These are phyloP conservation scores for Epichloe uncinata DNA, from an alignment of 2,329 filamentous ascomycete genomes.

Conservation along the genomic window DNA sequence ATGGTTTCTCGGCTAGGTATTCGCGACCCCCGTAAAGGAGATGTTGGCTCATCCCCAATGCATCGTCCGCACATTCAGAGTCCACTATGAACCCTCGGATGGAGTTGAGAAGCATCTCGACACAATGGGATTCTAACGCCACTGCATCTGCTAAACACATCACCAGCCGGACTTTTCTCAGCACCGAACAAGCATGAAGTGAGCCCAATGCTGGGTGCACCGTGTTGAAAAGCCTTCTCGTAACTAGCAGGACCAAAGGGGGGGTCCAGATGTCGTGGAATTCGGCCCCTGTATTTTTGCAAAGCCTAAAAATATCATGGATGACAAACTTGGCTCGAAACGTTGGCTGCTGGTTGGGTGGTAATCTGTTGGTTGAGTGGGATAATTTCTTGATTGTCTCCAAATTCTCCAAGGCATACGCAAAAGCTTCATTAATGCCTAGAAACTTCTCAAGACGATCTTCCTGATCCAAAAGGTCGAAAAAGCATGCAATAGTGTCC, in stretches of 20 bases:
- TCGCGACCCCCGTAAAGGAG: constrained; percentile 58
- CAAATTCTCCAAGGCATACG: constrained; percentile 50
- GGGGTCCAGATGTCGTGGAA: constrained; percentile 61
- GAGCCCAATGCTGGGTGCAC: constrained; percentile 76
- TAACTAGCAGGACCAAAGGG: constrained; percentile 60
- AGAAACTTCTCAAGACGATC: constrained; percentile 58
- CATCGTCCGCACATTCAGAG: constrained; percentile 79
- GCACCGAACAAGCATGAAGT: constrained; percentile 70
- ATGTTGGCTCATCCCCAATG: constrained; percentile 75
- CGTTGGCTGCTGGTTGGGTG: constrained; percentile 71
- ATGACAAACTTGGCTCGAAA: constrained; percentile 70
- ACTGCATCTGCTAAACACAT: constrained; percentile 63
- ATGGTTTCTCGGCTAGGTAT: constrained; percentile 52
- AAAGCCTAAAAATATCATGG: constrained; percentile 66
- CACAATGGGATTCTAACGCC: constrained; percentile 64
- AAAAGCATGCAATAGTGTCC: constrained; percentile 62
- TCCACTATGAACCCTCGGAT: constrained; percentile 69
- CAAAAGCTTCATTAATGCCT: constrained; percentile 42
- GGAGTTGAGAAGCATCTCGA: constrained; percentile 82
- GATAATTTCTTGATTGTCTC: constrained; percentile 55
- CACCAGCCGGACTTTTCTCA: constrained; percentile 74
- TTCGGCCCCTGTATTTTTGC: constrained; percentile 54
- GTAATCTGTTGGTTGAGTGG: constrained; percentile 50
- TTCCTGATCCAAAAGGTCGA: constrained; percentile 67
- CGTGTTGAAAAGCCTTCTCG: constrained; percentile 65